Evolutionary conservation across 441 rosid genomes (phyloP).

Genomic region (Dalechampia spathulata): DNA sequence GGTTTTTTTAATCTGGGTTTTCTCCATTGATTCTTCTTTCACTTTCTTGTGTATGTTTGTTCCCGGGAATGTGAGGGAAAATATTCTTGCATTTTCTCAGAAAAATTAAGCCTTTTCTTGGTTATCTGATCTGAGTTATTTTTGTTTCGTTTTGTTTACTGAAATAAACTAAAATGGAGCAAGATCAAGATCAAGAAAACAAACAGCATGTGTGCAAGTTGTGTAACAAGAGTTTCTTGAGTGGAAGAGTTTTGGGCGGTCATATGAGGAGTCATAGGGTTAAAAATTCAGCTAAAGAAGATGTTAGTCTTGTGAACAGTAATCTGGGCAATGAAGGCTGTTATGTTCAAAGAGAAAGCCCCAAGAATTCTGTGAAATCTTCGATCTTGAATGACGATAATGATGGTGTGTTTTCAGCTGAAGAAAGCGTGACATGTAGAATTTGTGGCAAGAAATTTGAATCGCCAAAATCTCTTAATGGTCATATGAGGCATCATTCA

Average conservation of each 20-base stretch:
- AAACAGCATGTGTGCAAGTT: slow-evolving; percentile 25
- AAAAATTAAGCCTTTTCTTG: slow-evolving; percentile 9
- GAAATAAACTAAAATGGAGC: slow-evolving; percentile 23
- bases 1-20: slow-evolving; percentile 8
- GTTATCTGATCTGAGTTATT: slow-evolving; percentile 17
- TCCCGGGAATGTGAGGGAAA: slow-evolving; percentile 12
- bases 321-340: slow-evolving; percentile 24
- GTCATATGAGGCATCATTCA: slow-evolving; percentile 58
- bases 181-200: slow-evolving; percentile 24
- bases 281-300: slow-evolving; percentile 20
- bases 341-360: slow-evolving; percentile 55
- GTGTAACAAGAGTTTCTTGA: slow-evolving; percentile 30
- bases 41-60: slow-evolving; percentile 11
- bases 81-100: slow-evolving; percentile 8
- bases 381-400: slow-evolving; percentile 19
- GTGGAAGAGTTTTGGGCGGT: slow-evolving; percentile 29
- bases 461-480: slow-evolving; percentile 35
- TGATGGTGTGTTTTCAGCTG: background rate
- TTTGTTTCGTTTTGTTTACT: slow-evolving; percentile 6
- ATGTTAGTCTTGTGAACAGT: slow-evolving; percentile 10
- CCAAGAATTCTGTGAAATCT: slow-evolving; percentile 62
- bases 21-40: slow-evolving; percentile 12
- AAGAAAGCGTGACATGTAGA: slow-evolving; percentile 23
- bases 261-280: slow-evolving; percentile 32
- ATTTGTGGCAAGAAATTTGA: slow-evolving; percentile 40